Evolutionary conservation across 306 rosid species (phyloP).

Genomic region (Arachis hypogaea): DNA sequence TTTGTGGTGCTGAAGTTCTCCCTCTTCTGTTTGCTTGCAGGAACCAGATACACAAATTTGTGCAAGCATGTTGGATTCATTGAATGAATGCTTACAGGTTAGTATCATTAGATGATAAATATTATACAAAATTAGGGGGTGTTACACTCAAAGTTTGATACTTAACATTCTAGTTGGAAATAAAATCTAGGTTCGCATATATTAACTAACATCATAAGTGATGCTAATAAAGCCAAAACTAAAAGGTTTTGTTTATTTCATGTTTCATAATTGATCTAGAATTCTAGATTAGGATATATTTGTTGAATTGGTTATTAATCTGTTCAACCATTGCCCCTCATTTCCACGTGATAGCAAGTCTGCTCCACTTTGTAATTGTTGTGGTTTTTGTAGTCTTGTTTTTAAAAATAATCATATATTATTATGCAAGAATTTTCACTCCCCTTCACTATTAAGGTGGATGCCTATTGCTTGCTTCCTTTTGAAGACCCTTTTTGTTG

Average conservation of each 20-base stretch:
- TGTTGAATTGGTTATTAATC: not conserved
- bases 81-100: no score
- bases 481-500: no score
- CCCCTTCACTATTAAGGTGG: no score
- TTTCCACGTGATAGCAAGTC: not conserved
- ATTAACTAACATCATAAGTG: constrained; percentile 4
- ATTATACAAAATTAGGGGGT: not conserved
- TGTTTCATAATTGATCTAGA: constrained; percentile 10
- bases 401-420: no score
- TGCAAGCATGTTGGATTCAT: no score
- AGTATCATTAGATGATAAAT: no score
- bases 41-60: no score
- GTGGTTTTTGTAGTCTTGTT: no score
- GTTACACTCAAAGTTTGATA: constrained; percentile 8
- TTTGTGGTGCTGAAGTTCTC: no score
- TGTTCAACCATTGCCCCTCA: constrained; percentile 10
- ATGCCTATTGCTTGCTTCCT: no score
- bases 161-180: constrained; percentile 7
- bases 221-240: not conserved
- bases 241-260: not conserved
- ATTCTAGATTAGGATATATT: constrained; percentile 1
- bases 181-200: constrained; percentile 8
- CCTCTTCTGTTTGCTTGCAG: no score
- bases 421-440: no score
- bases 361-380: not conserved